Base-by-base conservation (phyloP, 2,329 filamentous ascomycete genomes). In the Malbranchea cinnamomea region DNA sequence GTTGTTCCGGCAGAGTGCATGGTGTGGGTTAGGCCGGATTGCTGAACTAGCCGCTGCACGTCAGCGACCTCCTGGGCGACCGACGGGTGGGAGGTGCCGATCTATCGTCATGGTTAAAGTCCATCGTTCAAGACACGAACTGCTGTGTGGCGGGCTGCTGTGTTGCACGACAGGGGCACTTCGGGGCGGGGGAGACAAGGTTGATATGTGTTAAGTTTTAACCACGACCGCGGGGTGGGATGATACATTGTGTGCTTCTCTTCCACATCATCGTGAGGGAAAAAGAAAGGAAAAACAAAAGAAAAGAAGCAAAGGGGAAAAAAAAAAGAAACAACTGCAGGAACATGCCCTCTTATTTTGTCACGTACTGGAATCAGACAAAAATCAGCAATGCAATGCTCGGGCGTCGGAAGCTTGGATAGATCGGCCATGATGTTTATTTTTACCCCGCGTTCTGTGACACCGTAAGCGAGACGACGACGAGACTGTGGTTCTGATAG, bases 1-100 rank as follows among this genome's bases (percentile, higher is more conserved):
- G 87, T 95, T 0, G 87, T 94, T 8, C 87, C 89, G 2, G 84
- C 85, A 15, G 81, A 85, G 57, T 95, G 87, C 82, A 95, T 89
- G 26, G 69, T 74, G 51, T 85, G 87, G 40, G 72, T 75, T 38
- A 95, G 54, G 2, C 83, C 83, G 43, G 78, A 89, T 31, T 71
- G 73, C 54, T 78, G 74, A 45, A 98, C 67, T 20, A 95, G 65
- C 34, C 76, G 73, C 60, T 95, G 87, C 21, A 95, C 83, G 39
- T 79, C 75, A 19, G 87, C 87, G 17, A 98, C 74, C 51, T 95
- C 80, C 42, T 77, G 71, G 4, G 81, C 78, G 10, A 87, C 78
- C 2, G 80, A 84, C 30, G 72, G 66, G 23, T 58, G 74, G 28
- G 72, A 74, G 11, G 87, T 93, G 37, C 89, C 87, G 38, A 95